Evolutionary conservation across 2,329 filamentous ascomycete species (phyloP), one percentile per base, ranked within the genome.

Genomic region (Diplodia sapinea): DNA sequence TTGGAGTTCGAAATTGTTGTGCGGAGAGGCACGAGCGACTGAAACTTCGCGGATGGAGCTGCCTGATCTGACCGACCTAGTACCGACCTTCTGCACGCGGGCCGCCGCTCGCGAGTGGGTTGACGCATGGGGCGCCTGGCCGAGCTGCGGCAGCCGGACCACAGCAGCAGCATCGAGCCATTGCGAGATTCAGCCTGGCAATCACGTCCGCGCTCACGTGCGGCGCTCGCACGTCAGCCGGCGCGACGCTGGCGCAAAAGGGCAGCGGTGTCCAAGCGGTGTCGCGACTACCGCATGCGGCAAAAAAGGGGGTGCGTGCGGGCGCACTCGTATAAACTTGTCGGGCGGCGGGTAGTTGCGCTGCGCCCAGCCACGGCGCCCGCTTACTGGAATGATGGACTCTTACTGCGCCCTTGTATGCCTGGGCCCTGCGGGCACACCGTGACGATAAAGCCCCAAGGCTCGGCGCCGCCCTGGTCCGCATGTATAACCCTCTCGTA

Each of bases 261-360:
- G 29, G 26, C 57, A 20, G 17, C 20, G 56, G 4, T 7, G 56
- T 40, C 38, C 13, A 12, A 12, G 20, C 26, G 40, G 56, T 29
- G 56, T 49, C 36, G 12, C 15, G 59, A 20, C 59, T 63, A 49
- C 59, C 59, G 59, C 43, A 63, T 50, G 59, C 59, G 43, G 59
- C 6, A 63, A 51, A 31, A 63, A 51, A 51, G 59, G 59, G 59
- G 33, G 52, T 47, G 43, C 31, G 29, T 29, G 52, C 52, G 50
- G 50, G 56, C 29, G 26, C 15, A 40, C 40, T 61, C 57, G 57
- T 61, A 61, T 61, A 61, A 61, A 40, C 57, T 61, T 63, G 59
- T 23, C 59, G 43, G 43, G 47, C 29, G 29, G 59, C 59, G 43
- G 43, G 43, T 36, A 51, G 59, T 6, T 11, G 50, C 23, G 50